A percentile compares a stretch with the other conserved stretches of the same genome.
phyloP scores from a whole-genome alignment of 176 grass and related monocot genomes.

The Puccinellia tenuiflora region DNA sequence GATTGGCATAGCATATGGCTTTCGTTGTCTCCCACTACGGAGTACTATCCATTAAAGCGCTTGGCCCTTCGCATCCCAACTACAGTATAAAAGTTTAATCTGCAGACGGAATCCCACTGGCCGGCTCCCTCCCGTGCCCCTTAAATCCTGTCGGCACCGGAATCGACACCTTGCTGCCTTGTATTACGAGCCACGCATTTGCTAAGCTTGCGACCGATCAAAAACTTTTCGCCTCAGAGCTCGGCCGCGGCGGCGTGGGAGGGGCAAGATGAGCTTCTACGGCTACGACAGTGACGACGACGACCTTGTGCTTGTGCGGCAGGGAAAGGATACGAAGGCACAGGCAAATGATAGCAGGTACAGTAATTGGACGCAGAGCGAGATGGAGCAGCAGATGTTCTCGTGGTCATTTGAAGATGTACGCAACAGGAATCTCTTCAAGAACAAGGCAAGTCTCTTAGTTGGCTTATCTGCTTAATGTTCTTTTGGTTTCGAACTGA shows the following conservation, averaged over 20 bases:
- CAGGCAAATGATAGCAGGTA: slow-evolving; percentile 6
- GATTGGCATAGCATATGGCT: no score
- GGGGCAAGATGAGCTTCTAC: slow-evolving; percentile 17
- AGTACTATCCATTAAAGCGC: no score
- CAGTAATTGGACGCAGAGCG: slow-evolving; percentile 11
- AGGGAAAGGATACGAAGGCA: background rate
- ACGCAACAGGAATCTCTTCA: slow-evolving; percentile 36
- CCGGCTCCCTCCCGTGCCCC: background rate
- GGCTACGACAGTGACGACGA: slow-evolving; percentile 25
- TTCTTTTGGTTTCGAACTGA: background rate
- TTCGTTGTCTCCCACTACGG: no score
- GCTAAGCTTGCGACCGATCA: background rate
- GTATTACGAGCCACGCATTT: background rate
- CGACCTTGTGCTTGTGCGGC: slow-evolving; percentile 1
- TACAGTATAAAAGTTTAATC: background rate
- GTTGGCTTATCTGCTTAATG: background rate
- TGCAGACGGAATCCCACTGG: background rate
- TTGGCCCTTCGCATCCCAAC: slow-evolving; percentile 1
- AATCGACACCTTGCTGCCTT: background rate
- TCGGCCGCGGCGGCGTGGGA: background rate
- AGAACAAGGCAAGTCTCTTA: slow-evolving; percentile 29
- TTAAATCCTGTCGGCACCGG: no score
- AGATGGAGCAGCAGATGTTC: slow-evolving; percentile 39
- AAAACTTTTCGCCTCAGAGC: background rate
- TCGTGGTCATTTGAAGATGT: slow-evolving; percentile 44